Percentiles rank a stretch among this genome's conserved stretches.
Evolutionary conservation across 768 basidiomycete genomes (phyloP).

Genomic region (Suillus bovinus): DNA sequence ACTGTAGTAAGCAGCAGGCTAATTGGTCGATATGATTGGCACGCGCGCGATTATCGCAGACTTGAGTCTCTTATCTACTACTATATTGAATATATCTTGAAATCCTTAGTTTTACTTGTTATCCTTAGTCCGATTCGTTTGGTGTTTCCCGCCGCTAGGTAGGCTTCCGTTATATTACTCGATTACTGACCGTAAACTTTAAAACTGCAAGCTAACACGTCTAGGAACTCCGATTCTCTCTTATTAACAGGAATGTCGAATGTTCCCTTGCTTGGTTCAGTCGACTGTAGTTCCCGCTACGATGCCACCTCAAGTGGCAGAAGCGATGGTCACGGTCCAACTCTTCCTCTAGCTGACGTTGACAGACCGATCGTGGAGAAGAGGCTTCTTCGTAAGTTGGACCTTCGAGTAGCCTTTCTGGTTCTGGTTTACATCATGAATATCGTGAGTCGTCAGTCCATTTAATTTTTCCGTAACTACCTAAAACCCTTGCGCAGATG

Average conservation of each 20-base stretch:
- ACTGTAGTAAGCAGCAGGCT: no score
- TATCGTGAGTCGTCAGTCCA: no score
- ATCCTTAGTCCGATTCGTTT: no score
- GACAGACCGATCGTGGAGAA: conserved; percentile 43
- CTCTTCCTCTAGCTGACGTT: conserved; percentile 1
- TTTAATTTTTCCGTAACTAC: not conserved
- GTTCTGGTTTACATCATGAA: no score
- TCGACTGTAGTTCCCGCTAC: not conserved
- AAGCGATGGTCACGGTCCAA: not conserved
- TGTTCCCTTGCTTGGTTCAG: not conserved
- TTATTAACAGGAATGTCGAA: not conserved
- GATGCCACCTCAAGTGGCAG: not conserved
- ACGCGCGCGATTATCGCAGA: no score
- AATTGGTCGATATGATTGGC: no score
- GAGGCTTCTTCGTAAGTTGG: conserved; percentile 13
- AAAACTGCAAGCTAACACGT: not conserved
- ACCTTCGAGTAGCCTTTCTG: no score
- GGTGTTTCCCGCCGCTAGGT: no score
- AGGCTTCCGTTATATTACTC: not conserved
- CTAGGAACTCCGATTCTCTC: not conserved
- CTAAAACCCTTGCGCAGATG: conserved; percentile 38
- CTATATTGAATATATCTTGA: no score
- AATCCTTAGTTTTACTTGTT: no score
- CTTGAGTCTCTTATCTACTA: no score
- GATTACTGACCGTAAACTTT: not conserved